phyloP scores from a whole-genome alignment of 2,329 filamentous ascomycete genomes.

The Fonsecaea multimorphosa region DNA sequence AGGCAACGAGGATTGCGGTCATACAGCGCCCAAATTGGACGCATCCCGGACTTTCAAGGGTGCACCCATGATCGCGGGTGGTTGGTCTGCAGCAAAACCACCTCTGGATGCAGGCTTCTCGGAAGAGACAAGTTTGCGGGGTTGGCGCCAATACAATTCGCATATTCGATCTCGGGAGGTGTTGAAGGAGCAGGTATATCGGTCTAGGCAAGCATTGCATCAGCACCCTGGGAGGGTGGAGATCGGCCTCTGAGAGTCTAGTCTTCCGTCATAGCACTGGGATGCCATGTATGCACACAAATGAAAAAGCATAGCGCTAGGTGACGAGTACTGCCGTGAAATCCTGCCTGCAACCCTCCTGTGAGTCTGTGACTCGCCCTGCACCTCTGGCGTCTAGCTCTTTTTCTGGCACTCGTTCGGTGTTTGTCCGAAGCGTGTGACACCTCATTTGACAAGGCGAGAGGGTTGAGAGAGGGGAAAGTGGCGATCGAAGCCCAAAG shows the following conservation, averaged over 20 bases:
- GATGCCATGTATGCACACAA: conserved; percentile 9
- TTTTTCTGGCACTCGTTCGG: conserved; percentile 15
- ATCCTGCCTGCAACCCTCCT: neutral
- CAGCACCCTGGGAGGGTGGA: neutral
- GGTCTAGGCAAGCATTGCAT: neutral
- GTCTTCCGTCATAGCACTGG: conserved; percentile 3
- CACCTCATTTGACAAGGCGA: conserved; percentile 10
- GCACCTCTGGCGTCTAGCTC: conserved; percentile 3
- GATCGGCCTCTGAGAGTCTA: conserved; percentile 8
- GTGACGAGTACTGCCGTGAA: neutral
- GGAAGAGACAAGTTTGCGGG: conserved; percentile 34
- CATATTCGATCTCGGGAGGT: conserved; percentile 32
- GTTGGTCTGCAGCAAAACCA: neutral
- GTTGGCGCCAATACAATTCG: conserved; percentile 24
- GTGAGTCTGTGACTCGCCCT: conserved; percentile 15
- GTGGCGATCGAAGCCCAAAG: conserved; percentile 16
- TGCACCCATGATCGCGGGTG: neutral
- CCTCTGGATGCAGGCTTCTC: conserved; percentile 24
- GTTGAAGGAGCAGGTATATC: conserved; percentile 7
- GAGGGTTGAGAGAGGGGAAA: conserved; percentile 7
- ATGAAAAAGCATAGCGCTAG: conserved; percentile 1
- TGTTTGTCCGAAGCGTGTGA: conserved; percentile 16
- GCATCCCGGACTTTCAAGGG: neutral
- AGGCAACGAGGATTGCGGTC: neutral
- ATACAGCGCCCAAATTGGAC: neutral